Evolutionary conservation across 2,329 filamentous ascomycete species (phyloP).

Genomic region (Fusarium udum): DNA sequence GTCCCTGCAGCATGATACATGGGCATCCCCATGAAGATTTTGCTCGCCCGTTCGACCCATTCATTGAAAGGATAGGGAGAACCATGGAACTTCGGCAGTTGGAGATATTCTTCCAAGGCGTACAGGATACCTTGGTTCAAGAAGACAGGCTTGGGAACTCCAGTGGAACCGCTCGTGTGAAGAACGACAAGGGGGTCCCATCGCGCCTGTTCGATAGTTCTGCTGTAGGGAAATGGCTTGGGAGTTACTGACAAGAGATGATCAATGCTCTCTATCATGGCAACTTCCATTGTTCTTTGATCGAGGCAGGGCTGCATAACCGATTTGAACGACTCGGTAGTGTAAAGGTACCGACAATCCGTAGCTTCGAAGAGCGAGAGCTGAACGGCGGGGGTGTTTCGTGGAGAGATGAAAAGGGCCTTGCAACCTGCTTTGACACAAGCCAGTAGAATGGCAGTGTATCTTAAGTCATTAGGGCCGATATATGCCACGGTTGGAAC

Average conservation of each 20-base stretch:
- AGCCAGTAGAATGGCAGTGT: not conserved
- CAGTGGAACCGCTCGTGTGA: conserved; percentile 8
- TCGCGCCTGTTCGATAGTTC: not conserved
- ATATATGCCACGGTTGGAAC: conserved; percentile 1
- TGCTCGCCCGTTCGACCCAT: not conserved
- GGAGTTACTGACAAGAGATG: not conserved
- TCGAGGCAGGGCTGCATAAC: not conserved
- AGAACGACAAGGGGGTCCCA: conserved; percentile 11
- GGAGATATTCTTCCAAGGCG: rapidly evolving
- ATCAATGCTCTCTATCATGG: not conserved
- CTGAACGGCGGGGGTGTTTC: not conserved
- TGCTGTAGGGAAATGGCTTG: not conserved
- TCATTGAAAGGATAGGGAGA: rapidly evolving
- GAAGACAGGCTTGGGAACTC: not conserved
- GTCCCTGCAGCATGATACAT: conserved; percentile 12
- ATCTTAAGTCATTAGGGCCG: not conserved
- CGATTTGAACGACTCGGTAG: not conserved
- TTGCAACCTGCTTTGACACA: conserved; percentile 1
- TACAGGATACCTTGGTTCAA: not conserved
- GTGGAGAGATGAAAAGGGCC: not conserved
- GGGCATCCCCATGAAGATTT: not conserved
- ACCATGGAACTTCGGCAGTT: rapidly evolving
- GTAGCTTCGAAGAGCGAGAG: conserved; percentile 1
- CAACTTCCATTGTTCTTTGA: not conserved
- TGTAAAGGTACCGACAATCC: not conserved